Conservation (phyloP, 225 moss, liverwort and hornwort genomes). For the Straminergon stramineum region DNA sequence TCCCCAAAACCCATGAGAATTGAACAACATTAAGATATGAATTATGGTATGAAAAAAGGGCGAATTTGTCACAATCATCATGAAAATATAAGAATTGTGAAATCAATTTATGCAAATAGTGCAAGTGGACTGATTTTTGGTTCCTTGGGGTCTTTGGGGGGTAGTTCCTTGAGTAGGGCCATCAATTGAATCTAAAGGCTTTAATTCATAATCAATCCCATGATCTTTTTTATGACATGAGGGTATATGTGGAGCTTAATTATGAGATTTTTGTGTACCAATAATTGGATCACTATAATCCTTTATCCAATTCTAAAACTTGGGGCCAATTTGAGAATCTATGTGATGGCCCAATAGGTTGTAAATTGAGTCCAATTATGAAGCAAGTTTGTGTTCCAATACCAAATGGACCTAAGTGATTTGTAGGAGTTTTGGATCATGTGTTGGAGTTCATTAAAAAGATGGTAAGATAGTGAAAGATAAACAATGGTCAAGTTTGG, state of each 20-base stretch:
- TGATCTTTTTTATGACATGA: too few relatives aligned
- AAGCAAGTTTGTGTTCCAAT: neutral
- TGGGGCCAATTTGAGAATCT: neutral
- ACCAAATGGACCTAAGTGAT: neutral
- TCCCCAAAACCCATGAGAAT: rapidly evolving
- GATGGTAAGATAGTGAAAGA: neutral
- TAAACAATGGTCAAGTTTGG: neutral
- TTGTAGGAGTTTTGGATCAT: neutral
- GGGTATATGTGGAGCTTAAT: rapidly evolving
- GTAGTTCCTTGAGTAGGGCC: too few relatives aligned
- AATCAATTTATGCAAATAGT: neutral
- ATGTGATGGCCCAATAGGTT: neutral
- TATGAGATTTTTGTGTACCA: too few relatives aligned
- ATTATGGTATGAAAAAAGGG: neutral
- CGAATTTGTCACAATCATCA: too few relatives aligned
- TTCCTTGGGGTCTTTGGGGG: rapidly evolving
- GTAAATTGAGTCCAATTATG: rapidly evolving
- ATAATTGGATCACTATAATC: neutral
- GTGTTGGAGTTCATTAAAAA: neutral
- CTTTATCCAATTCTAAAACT: neutral
- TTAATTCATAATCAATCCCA: rapidly evolving
- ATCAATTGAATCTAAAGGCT: neutral
- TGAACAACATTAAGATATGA: neutral
- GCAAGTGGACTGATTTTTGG: neutral
- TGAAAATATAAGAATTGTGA: too few relatives aligned